These are phyloP conservation scores for Triticum dicoccoides DNA, from an alignment of 176 grass and related monocot genomes.

Conservation along the genomic window DNA sequence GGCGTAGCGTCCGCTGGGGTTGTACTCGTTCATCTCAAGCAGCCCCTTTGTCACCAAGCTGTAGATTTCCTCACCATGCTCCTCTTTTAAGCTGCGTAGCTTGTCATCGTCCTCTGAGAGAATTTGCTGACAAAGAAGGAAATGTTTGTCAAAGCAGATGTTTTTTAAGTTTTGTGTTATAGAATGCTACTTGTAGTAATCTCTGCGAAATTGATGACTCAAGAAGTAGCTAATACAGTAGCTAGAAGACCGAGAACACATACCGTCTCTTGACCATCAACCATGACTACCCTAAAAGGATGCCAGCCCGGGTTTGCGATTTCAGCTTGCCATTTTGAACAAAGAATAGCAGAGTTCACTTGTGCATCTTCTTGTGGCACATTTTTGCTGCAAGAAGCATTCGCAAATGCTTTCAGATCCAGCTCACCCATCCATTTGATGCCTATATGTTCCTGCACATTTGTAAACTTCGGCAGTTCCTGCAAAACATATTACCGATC, in stretches of 20 bases:
- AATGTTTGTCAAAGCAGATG: not conserved
- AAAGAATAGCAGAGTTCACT: no score
- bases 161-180: no score
- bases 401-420: constrained; percentile 42
- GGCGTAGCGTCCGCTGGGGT: constrained; percentile 24
- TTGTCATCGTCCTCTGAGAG: constrained; percentile 40
- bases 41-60: constrained; percentile 31
- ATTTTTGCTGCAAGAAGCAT: constrained; percentile 36
- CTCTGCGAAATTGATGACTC: no score
- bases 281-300: no score
- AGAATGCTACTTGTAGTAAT: no score
- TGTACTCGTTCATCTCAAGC: constrained; percentile 54
- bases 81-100: constrained; percentile 25
- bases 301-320: no score
- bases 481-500: not conserved
- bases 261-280: no score
- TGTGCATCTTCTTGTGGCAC: constrained; percentile 28
- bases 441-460: not conserved
- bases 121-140: constrained; percentile 14
- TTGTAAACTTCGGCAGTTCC: not conserved
- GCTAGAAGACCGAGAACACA: no score
- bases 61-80: constrained; percentile 30
- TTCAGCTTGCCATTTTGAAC: no score
- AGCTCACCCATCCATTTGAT: constrained; percentile 57
- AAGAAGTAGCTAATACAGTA: no score